phyloP scores from a whole-genome alignment of 78 protist species.

The Dictyostelium brefeldianum region DNA sequence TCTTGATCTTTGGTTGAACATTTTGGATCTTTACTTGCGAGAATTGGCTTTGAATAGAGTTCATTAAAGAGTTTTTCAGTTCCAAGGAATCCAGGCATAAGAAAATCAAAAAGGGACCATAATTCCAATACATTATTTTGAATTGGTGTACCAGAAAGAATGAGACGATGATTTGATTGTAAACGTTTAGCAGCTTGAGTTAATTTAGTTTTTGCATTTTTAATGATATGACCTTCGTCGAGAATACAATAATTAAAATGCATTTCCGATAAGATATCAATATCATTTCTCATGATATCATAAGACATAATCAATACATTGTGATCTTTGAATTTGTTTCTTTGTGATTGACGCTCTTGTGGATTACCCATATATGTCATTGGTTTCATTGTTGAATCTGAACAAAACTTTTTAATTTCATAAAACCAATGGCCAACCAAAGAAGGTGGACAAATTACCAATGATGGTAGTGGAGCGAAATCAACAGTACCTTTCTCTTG shows the following conservation, averaged over 20 bases:
- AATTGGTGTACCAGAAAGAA: slow-evolving; percentile 98
- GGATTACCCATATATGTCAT: slow-evolving; percentile 84
- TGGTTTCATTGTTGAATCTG: slow-evolving; percentile 35
- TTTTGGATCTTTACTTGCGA: slow-evolving; percentile 79
- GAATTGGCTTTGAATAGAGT: slow-evolving; percentile 84
- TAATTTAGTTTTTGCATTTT: slow-evolving; percentile 85
- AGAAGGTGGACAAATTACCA: slow-evolving; percentile 97
- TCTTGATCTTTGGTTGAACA: slow-evolving; percentile 74
- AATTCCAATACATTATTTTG: slow-evolving; percentile 95
- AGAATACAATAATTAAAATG: slow-evolving; percentile 92
- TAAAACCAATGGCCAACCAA: slow-evolving; percentile 95
- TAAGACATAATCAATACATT: slow-evolving; percentile 89
- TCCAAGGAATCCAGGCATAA: slow-evolving; percentile 99
- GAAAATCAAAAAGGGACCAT: slow-evolving; percentile 98
- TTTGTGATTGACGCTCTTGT: slow-evolving; percentile 54
- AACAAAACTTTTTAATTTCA: slow-evolving; percentile 88
- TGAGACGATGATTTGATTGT: slow-evolving; percentile 92
- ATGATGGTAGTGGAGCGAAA: slow-evolving; percentile 80
- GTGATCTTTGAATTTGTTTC: slow-evolving; percentile 27
- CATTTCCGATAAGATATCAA: slow-evolving; percentile 47
- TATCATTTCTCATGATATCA: slow-evolving; percentile 89
- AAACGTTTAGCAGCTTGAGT: slow-evolving; percentile 89
- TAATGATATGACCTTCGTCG: slow-evolving; percentile 99
- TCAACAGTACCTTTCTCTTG: slow-evolving; percentile 28
- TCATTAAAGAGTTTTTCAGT: slow-evolving; percentile 83